phyloP scores from a whole-genome alignment of 73 alveolate genomes.

The Blepharisma stoltei region DNA sequence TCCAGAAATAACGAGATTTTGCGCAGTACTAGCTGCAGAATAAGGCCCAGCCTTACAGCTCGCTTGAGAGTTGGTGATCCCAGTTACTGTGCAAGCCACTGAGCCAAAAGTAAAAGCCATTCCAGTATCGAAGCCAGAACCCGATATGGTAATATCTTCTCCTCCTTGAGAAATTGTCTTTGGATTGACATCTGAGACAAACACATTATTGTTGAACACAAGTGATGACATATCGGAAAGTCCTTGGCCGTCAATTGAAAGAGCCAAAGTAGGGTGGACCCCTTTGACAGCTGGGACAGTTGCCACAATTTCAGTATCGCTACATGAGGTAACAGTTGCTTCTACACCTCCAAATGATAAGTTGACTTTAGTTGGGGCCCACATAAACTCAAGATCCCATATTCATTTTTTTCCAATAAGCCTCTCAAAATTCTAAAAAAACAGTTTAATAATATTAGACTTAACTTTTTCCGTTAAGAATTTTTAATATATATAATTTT shows the following conservation, averaged over 20 bases:
- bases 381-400: too few species aligned
- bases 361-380: not conserved
- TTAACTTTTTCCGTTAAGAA: too few species aligned
- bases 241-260: not conserved
- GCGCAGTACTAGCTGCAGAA: not conserved
- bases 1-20: not conserved
- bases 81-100: not conserved
- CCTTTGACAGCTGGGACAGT: not conserved
- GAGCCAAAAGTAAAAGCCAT: not conserved
- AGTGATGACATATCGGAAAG: not conserved
- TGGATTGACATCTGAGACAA: not conserved
- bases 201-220: not conserved
- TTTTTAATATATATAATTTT: too few species aligned
- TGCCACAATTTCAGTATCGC: not conserved
- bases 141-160: not conserved
- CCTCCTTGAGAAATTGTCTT: constrained; percentile 11
- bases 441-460: too few species aligned
- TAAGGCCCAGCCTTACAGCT: not conserved
- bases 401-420: too few species aligned
- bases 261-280: not conserved
- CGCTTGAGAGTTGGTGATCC: not conserved
- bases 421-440: too few species aligned
- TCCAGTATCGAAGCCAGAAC: not conserved
- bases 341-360: not conserved
- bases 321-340: not conserved